Conservation (phyloP, 345 rosid genomes). For the Brassica carinata region DNA sequence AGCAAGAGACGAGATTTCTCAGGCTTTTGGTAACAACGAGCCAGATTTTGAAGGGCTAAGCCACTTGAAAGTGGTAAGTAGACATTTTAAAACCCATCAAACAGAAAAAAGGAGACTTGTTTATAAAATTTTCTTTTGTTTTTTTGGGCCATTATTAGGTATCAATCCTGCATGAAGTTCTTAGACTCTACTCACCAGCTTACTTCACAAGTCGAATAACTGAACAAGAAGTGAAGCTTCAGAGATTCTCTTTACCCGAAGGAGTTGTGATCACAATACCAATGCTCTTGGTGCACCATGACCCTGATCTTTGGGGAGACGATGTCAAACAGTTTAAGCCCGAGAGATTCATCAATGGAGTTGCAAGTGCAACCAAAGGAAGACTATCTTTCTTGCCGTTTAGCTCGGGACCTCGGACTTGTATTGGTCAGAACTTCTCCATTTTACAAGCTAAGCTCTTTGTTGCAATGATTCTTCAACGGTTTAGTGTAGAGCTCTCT, state of each 20-base stretch:
- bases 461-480: conserved; percentile 45
- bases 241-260: conserved; percentile 37
- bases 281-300: conserved; percentile 45
- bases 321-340: conserved; percentile 46
- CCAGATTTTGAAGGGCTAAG: conserved; percentile 48
- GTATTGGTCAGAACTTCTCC: conserved; percentile 58
- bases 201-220: conserved; percentile 36
- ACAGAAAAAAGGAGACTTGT: background rate
- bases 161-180: conserved; percentile 41
- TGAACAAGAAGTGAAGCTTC: conserved; percentile 43
- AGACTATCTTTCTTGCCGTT: conserved; percentile 50
- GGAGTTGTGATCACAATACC: conserved; percentile 43
- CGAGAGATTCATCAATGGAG: conserved; percentile 40
- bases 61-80: conserved; percentile 43
- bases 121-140: background rate
- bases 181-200: conserved; percentile 43
- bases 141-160: conserved; percentile 19
- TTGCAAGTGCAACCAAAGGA: conserved; percentile 48
- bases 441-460: conserved; percentile 51
- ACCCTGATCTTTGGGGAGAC: conserved; percentile 47
- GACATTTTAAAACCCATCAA: background rate
- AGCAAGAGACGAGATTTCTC: conserved; percentile 55
- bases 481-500: conserved; percentile 50
- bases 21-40: conserved; percentile 40
- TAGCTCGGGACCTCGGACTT: conserved; percentile 53